Percentiles rank a stretch among this genome's conserved stretches.
Evolutionary conservation across 306 rosid species (phyloP).

Genomic region (Mucuna pruriens): DNA sequence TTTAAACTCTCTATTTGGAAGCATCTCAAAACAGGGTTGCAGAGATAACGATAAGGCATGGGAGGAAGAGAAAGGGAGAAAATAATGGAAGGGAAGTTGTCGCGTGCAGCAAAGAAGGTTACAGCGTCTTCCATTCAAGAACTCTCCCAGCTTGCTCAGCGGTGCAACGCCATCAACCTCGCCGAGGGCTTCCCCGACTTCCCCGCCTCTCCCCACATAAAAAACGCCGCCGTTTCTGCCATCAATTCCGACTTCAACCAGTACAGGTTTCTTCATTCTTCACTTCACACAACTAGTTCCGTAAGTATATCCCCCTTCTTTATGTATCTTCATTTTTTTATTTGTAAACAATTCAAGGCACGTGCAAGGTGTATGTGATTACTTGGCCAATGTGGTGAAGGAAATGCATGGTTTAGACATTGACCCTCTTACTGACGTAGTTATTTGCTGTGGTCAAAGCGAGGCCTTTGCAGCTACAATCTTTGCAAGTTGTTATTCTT

Average conservation of each 20-base stretch:
- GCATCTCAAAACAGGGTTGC: no score
- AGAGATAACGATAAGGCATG: slow-evolving; percentile 10
- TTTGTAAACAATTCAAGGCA: slow-evolving; percentile 60
- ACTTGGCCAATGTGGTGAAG: slow-evolving; percentile 55
- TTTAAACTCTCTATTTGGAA: no score
- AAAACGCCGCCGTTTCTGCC: slow-evolving; percentile 81
- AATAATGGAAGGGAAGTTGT: slow-evolving; percentile 63
- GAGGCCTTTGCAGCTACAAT: slow-evolving; percentile 85
- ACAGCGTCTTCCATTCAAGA: slow-evolving; percentile 80
- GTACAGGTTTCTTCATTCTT: slow-evolving; percentile 54
- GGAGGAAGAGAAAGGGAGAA: neutral
- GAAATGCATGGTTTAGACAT: slow-evolving; percentile 73
- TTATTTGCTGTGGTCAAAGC: slow-evolving; percentile 84
- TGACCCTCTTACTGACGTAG: slow-evolving; percentile 75
- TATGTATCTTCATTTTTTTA: no score
- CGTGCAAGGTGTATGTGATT: slow-evolving; percentile 78
- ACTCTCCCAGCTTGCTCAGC: slow-evolving; percentile 76
- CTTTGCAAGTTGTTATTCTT: slow-evolving; percentile 54
- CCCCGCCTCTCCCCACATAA: slow-evolving; percentile 70
- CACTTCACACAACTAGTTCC: neutral
- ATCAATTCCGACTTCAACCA: slow-evolving; percentile 80
- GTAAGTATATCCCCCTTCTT: neutral
- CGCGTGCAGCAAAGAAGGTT: slow-evolving; percentile 65
- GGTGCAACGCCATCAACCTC: slow-evolving; percentile 79
- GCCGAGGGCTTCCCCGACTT: slow-evolving; percentile 94